Evolutionary conservation across 768 basidiomycete species (phyloP).

Genomic region (Termitomyces sp.): DNA sequence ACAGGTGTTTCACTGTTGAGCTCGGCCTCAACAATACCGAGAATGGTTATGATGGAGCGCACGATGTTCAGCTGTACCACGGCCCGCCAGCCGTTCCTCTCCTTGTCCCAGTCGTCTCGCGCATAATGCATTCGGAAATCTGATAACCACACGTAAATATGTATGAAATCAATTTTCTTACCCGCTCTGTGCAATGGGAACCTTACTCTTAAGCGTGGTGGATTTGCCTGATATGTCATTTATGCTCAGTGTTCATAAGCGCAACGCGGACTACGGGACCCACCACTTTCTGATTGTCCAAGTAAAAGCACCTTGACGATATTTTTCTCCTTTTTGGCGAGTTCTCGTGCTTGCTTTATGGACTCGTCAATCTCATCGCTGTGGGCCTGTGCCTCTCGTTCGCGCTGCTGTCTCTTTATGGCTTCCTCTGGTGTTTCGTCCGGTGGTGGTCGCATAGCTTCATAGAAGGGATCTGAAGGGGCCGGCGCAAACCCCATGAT

Average conservation of each 20-base stretch:
- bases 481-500: constrained; percentile 33
- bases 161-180: not conserved
- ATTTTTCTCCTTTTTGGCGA: constrained; percentile 40
- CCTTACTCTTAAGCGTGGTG: constrained; percentile 64
- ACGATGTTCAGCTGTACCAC: constrained; percentile 82
- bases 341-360: constrained; percentile 44
- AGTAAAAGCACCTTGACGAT: constrained; percentile 56
- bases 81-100: constrained; percentile 71
- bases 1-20: constrained; percentile 35
- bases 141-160: constrained; percentile 18
- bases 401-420: constrained; percentile 41
- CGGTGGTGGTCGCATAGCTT: constrained; percentile 44
- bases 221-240: constrained; percentile 51
- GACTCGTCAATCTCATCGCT: constrained; percentile 61
- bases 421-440: constrained; percentile 52
- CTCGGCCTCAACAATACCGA: constrained; percentile 56
- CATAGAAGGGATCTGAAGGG: constrained; percentile 40
- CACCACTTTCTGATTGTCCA: constrained; percentile 68
- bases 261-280: constrained; percentile 17
- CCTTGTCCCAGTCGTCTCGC: constrained; percentile 56
- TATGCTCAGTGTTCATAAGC: not conserved
- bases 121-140: constrained; percentile 75
- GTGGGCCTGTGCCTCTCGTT: constrained; percentile 42
- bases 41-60: constrained; percentile 62
- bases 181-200: not conserved